phyloP scores from a whole-genome alignment of 2,329 filamentous ascomycete genomes.

The Hypoxylon sp. region DNA sequence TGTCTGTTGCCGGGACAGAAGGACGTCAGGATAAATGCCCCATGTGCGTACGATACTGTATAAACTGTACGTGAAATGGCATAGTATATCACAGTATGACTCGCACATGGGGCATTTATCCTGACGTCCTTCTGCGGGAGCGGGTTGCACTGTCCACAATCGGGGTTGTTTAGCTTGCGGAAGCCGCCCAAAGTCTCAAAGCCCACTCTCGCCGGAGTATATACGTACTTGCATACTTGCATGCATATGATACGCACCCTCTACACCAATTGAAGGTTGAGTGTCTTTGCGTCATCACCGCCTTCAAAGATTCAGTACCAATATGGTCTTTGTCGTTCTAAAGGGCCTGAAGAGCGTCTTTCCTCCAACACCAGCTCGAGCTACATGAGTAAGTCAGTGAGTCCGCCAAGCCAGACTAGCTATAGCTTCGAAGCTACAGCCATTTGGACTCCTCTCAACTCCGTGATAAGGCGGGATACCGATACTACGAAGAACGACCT shows the following conservation, averaged over 20 bases:
- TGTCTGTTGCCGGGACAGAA: neutral
- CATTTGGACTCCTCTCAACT: conserved; percentile 10
- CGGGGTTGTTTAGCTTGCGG: conserved; percentile 19
- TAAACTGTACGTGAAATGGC: too few species aligned
- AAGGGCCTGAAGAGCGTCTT: neutral
- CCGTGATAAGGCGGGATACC: conserved; percentile 5
- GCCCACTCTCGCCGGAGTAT: conserved; percentile 4
- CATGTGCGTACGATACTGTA: too few species aligned
- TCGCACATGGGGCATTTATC: too few species aligned
- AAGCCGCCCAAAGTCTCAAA: neutral
- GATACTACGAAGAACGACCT: neutral
- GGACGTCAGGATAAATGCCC: too few species aligned
- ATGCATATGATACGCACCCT: neutral
- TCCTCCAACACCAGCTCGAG: conserved; percentile 1
- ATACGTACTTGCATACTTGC: conserved; percentile 11
- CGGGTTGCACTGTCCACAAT: conserved; percentile 25
- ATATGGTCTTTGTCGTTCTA: conserved; percentile 19
- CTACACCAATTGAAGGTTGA: conserved; percentile 3
- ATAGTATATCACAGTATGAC: too few species aligned
- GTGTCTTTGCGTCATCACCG: conserved; percentile 5
- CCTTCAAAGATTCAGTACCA: conserved; percentile 15
- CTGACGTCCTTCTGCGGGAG: too few species aligned
- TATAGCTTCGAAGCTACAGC: conserved; percentile 30
- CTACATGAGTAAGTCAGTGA: conserved; percentile 14
- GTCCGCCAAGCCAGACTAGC: conserved; percentile 13